Evolutionary conservation across 371 early-diverging fungal species (phyloP), one percentile per base, ranked within the genome.

Genomic region (Syncephalastrum contaminatum): DNA sequence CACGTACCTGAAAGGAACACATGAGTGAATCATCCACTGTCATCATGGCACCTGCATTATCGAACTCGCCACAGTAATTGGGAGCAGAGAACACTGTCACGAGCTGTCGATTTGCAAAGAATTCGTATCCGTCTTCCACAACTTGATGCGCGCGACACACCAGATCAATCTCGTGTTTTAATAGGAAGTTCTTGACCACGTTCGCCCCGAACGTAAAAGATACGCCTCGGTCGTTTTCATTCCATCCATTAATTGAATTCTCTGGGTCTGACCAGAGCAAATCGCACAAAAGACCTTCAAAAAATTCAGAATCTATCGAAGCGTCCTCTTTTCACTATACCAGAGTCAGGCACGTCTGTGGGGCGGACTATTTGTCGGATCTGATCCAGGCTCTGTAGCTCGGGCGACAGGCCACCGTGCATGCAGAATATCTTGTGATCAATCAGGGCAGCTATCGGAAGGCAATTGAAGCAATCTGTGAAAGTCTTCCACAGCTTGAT

Each of bases 61-160:
- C 96, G 77, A 97, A 98, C 74, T 98, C 98, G 47, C 98, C 99
- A 72, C 99, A 99, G 65, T 98, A 99, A 73, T 99, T 98, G 50
- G 99, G 98, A 14, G 99, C 99, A 19, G 92, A 92, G 65, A 97
- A 99, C 36, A 99, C 75, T 12, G 99, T 99, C 7, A 99, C 99
- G 21, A 98, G 72, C 48, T 89, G 87, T 46, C 96, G 83, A 63
- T 95, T 89, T 53, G 92, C 92, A 83, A 98, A 98, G 73, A 99
- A 99, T 71, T 98, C 97, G 69, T 99, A 99, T 12, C 99, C 98
- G 62, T 97, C 98, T 70, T 99, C 98, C 18, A 99, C 98, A 1
- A 99, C 98, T 88, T 95, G 94, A 71, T 99, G 99, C 1, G 98
- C 99, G 51, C 99, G 86, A 70, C 95, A 94, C 18, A 97, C 87